These are phyloP conservation scores for Paramecium caudatum DNA, from an alignment of 73 alveolate species.

Conservation along the genomic window DNA sequence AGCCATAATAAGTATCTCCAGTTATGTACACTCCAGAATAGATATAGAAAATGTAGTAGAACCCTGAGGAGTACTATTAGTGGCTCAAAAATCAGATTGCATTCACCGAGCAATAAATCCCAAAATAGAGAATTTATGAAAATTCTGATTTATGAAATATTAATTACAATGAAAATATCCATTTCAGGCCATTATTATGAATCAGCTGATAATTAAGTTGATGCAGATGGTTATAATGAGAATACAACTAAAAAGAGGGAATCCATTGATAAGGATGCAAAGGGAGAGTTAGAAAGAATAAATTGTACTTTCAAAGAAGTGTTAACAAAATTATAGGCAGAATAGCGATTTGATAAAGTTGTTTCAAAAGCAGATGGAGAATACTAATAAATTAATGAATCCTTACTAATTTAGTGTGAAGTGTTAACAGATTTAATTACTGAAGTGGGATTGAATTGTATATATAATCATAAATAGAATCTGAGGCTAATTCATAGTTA, in stretches of 20 bases:
- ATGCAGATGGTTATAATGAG: constrained; percentile 59
- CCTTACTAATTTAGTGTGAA: not conserved
- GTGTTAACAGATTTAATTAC: constrained; percentile 12
- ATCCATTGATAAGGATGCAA: not conserved
- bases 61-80: constrained; percentile 14
- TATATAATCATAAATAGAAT: constrained; percentile 3
- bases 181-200: constrained; percentile 47
- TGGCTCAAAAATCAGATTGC: not conserved
- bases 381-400: constrained; percentile 1
- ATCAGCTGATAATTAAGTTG: constrained; percentile 31
- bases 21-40: not conserved
- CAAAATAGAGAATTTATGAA: not conserved
- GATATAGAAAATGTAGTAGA: not conserved
- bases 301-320: not conserved
- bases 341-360: constrained; percentile 20
- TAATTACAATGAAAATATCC: constrained; percentile 26
- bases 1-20: not conserved
- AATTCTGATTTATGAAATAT: not conserved
- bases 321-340: not conserved
- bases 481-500: not conserved
- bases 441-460: constrained; percentile 8
- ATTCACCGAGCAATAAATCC: not conserved
- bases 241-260: constrained; percentile 37
- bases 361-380: constrained; percentile 18
- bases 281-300: constrained; percentile 40